Percentiles rank a stretch among this genome's conserved stretches.
Evolutionary conservation across 768 basidiomycete species (phyloP).

Genomic region (Kwoniella mangroviensis): DNA sequence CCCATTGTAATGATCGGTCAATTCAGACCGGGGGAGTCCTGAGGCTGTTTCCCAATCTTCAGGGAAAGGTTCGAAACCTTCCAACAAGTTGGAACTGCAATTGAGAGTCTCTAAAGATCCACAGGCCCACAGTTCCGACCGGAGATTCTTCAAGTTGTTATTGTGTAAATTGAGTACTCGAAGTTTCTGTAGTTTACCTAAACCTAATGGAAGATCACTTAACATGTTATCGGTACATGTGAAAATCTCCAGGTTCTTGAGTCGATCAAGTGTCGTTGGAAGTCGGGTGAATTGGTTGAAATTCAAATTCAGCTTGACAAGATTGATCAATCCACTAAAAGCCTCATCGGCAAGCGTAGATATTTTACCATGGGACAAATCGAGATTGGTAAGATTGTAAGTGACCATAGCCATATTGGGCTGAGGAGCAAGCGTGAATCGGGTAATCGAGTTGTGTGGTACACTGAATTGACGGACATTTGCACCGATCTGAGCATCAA

Average conservation of each 20-base stretch:
- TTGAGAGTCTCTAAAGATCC: conserved; percentile 74
- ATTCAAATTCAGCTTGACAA: conserved; percentile 75
- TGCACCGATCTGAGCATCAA: conserved; percentile 77
- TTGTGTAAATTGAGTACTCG: conserved; percentile 83
- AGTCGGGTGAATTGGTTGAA: conserved; percentile 84
- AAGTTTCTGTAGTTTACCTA: conserved; percentile 76
- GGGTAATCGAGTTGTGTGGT: conserved; percentile 76
- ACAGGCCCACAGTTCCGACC: conserved; percentile 81
- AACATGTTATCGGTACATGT: conserved; percentile 92
- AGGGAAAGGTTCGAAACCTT: conserved; percentile 72
- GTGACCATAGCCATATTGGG: conserved; percentile 61
- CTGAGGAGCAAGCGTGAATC: conserved; percentile 64
- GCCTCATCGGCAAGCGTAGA: conserved; percentile 75
- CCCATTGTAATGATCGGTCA: not conserved
- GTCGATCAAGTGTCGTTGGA: conserved; percentile 79
- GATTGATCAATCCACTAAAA: conserved; percentile 72
- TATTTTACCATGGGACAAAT: conserved; percentile 86
- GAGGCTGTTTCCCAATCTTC: conserved; percentile 45
- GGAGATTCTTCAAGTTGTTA: conserved; percentile 80
- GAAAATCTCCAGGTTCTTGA: conserved; percentile 71
- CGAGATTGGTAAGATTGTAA: conserved; percentile 72
- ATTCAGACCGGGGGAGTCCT: conserved; percentile 22
- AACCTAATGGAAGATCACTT: conserved; percentile 71
- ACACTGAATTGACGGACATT: conserved; percentile 71
- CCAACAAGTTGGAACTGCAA: conserved; percentile 83